Evolutionary conservation across 305 asterid species (phyloP).

Genomic region (Lippia alba): DNA sequence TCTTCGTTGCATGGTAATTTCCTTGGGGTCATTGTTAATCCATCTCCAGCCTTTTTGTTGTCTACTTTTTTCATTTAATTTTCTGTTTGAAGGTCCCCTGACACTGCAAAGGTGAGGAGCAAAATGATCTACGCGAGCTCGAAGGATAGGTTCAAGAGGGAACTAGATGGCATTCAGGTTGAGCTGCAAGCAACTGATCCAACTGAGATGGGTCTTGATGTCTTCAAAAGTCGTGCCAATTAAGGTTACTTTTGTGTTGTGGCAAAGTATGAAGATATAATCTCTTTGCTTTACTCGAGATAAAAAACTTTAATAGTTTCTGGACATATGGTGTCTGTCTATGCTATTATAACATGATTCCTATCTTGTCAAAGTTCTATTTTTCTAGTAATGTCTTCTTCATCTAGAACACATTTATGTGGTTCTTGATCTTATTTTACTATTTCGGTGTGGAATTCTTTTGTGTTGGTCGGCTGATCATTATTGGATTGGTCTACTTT

Average conservation of each 20-base stretch:
- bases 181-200: conserved; percentile 88
- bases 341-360: conserved; percentile 37
- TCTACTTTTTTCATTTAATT: not conserved
- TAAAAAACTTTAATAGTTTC: conserved; percentile 50
- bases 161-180: conserved; percentile 75
- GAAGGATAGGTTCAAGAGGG: conserved; percentile 82
- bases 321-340: conserved; percentile 45
- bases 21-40: conserved; percentile 7
- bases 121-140: conserved; percentile 84
- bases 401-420: conserved; percentile 27
- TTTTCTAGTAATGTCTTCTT: conserved; percentile 31
- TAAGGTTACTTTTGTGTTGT: conserved; percentile 39
- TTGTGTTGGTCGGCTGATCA: conserved; percentile 30
- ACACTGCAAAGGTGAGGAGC: conserved; percentile 71
- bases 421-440: conserved; percentile 34
- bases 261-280: conserved; percentile 38
- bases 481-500: conserved; percentile 26
- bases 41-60: not conserved
- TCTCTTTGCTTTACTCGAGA: conserved; percentile 43
- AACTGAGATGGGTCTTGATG: conserved; percentile 75
- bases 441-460: conserved; percentile 32
- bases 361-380: conserved; percentile 43
- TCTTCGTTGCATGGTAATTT: conserved; percentile 72
- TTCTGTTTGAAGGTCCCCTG: conserved; percentile 62
- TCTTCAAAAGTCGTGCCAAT: conserved; percentile 70